These are phyloP conservation scores for Thelonectria discophora DNA, from an alignment of 2,329 filamentous ascomycete species.

Conservation along the genomic window DNA sequence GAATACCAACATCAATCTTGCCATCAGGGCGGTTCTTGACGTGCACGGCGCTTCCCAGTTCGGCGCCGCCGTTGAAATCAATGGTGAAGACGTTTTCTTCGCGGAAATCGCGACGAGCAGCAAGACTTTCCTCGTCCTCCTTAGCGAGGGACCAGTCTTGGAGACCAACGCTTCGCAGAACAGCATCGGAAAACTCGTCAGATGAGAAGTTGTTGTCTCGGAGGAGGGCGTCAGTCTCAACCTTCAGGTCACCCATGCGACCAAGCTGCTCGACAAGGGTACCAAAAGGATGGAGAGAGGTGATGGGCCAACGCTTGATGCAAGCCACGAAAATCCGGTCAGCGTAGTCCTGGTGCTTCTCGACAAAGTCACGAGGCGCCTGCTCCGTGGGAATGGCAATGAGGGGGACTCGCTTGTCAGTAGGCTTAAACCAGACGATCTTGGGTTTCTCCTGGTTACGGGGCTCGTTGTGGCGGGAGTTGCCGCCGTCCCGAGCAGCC, in stretches of 20 bases:
- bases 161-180: constrained; percentile 89
- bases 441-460: constrained; percentile 94
- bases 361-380: constrained; percentile 95
- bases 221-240: constrained; percentile 95
- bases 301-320: constrained; percentile 99
- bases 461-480: constrained; percentile 76
- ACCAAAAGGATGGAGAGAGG: constrained; percentile 97
- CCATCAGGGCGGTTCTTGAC: constrained; percentile 85
- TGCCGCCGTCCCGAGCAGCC: constrained; percentile 83
- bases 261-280: constrained; percentile 97
- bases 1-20: constrained; percentile 91
- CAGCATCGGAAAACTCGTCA: constrained; percentile 97
- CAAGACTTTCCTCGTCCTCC: constrained; percentile 79
- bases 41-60: constrained; percentile 92
- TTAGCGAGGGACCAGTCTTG: constrained; percentile 90
- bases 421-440: constrained; percentile 99
- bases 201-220: constrained; percentile 99
- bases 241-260: constrained; percentile 95
- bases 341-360: constrained; percentile 97
- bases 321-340: constrained; percentile 98
- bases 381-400: constrained; percentile 99
- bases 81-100: constrained; percentile 90
- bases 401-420: constrained; percentile 96
- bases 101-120: constrained; percentile 88
- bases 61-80: constrained; percentile 85